Evolutionary conservation across 139 green algal species (phyloP), one percentile per base, ranked within the genome.

Genomic region (Ulvella scutata): DNA sequence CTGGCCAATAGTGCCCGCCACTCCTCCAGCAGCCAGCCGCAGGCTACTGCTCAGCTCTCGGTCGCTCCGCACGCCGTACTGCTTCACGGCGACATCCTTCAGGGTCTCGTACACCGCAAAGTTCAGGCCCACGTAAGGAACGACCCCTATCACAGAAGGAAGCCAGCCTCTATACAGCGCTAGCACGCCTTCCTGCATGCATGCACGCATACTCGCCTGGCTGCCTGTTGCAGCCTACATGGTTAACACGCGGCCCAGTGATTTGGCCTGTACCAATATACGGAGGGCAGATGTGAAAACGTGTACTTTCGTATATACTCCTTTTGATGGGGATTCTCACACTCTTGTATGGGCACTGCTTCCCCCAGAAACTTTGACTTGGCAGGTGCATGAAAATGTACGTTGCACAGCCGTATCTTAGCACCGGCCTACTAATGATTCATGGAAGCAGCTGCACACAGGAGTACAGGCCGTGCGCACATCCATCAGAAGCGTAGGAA

Each of bases 121-220:
- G 79, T 99, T 98, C 73, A 99, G 87, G 3, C 94, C 94, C 3
- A 97, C 94, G 78, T 99, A 99, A 4, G 94, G 94, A 13, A 99
- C 81, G 37, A 99, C 94, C 2, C 94, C 94, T 67, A 98, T 97
- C 21, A 99, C 94, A 38, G 80, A 91, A 2, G 94, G 94, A 78
- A 99, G 80, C 93, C 95, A 98, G 31, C 94, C 94, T 62, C 89
- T 91, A 88, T 97, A 99, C 21, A 99, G 83, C 6, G 95, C 93
- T 4, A 90, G 77, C 9, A 88, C 6, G 1, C 94, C 94, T 81
- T 99, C 94, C 84, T 97, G 81, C 72, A 72, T 75, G 37, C 76
- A 72, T 3, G 1, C 28, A 20, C 40, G n/a, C 59, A 72, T 6
- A 20, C 13, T 37, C 59, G 9, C 59, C 17, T 20, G 20, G 17